Percentiles rank a stretch among this genome's conserved stretches.
Evolutionary conservation across 495 filamentous ascomycete genomes (phyloP).

Genomic region (Talaromyces stipitatus): DNA sequence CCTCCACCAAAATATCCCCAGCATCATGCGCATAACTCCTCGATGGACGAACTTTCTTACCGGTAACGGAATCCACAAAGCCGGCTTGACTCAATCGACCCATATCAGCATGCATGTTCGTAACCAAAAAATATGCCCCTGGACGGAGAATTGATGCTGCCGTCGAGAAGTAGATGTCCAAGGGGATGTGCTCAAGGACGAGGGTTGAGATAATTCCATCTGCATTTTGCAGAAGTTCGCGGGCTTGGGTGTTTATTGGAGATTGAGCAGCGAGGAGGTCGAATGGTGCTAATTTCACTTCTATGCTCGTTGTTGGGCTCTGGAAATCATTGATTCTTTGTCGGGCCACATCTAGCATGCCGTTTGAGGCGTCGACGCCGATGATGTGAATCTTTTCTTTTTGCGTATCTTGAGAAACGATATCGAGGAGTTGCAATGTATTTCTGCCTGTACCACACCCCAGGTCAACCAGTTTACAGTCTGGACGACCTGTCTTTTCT

Average conservation of each 20-base stretch:
- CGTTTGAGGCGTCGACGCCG: slow-evolving; percentile 42
- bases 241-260: background rate
- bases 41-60: slow-evolving; percentile 53
- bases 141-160: slow-evolving; percentile 37
- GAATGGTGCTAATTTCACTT: slow-evolving; percentile 13
- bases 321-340: slow-evolving; percentile 10
- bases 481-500: slow-evolving; percentile 4
- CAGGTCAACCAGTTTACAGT: slow-evolving; percentile 41
- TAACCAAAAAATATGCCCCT: slow-evolving; percentile 52
- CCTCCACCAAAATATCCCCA: slow-evolving; percentile 47
- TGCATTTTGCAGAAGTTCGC: slow-evolving; percentile 12
- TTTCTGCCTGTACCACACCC: slow-evolving; percentile 69
- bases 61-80: slow-evolving; percentile 50
- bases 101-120: slow-evolving; percentile 72
- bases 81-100: slow-evolving; percentile 56
- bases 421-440: slow-evolving; percentile 46
- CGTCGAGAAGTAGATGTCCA: slow-evolving; percentile 47
- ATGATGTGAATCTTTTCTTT: slow-evolving; percentile 21
- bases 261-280: slow-evolving; percentile 24
- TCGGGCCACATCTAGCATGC: slow-evolving; percentile 51
- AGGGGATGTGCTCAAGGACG: slow-evolving; percentile 61
- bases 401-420: slow-evolving; percentile 5
- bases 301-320: background rate
- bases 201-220: slow-evolving; percentile 55
- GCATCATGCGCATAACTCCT: slow-evolving; percentile 51